A percentile compares a stretch with the other conserved stretches of the same genome.
phyloP scores from a whole-genome alignment of 2,329 filamentous ascomycete genomes.

The Aspergillus nomiae region DNA sequence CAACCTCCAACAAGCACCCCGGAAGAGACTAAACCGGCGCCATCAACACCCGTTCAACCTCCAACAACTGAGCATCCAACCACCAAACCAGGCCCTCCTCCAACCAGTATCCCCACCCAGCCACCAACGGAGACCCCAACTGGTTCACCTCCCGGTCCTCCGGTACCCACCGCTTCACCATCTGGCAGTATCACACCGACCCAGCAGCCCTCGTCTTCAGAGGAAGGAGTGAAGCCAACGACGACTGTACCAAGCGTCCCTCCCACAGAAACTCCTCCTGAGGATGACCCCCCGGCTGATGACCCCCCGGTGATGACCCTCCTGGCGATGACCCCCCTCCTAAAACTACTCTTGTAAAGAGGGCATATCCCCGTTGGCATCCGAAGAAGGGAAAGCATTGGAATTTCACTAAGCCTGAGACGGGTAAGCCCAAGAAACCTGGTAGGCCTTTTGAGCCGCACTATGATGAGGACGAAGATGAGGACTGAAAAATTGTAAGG shows the following conservation, averaged over 20 bases:
- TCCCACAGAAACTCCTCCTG: neutral
- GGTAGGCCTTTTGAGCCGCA: neutral
- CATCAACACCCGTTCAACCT: neutral
- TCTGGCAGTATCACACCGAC: neutral
- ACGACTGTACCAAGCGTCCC: neutral
- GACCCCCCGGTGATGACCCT: neutral
- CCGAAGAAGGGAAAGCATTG: neutral
- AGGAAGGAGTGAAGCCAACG: neutral
- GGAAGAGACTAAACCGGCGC: neutral
- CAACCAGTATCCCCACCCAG: neutral
- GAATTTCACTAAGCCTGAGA: neutral
- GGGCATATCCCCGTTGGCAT: neutral
- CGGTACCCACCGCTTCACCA: neutral
- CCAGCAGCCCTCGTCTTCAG: neutral
- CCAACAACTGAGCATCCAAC: neutral
- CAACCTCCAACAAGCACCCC: neutral
- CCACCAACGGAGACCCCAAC: neutral
- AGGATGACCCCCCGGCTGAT: neutral
- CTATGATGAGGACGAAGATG: neutral
- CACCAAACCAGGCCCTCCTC: neutral
- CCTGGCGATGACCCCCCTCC: neutral
- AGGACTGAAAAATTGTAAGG: neutral
- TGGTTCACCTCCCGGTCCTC: neutral
- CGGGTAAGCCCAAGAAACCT: neutral
- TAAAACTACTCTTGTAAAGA: neutral